A percentile compares a stretch with the other conserved stretches of the same genome.
Evolutionary conservation across 768 basidiomycete species (phyloP).

Genomic region (Hericium erinaceus): DNA sequence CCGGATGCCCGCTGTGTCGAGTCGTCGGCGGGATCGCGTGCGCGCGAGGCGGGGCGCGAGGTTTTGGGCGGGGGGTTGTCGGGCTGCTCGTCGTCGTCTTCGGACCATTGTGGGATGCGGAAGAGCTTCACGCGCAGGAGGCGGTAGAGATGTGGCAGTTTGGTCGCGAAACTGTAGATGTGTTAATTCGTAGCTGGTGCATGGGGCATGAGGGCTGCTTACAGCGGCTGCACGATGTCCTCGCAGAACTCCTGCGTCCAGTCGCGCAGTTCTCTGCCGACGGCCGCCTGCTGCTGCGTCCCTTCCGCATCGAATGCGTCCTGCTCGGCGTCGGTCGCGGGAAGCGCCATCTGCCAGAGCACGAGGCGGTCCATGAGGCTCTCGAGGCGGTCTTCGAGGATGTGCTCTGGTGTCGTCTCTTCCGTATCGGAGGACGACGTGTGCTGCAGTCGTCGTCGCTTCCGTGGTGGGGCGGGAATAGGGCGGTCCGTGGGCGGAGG

Average conservation of each 20-base stretch:
- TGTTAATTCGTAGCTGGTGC: neutral
- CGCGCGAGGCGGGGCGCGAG: neutral
- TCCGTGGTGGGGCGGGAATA: constrained; percentile 7
- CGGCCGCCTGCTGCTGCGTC: neutral
- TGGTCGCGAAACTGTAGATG: neutral
- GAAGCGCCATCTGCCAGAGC: constrained; percentile 56
- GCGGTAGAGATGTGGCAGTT: constrained; percentile 10
- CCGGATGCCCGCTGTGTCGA: constrained; percentile 35
- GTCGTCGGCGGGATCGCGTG: neutral
- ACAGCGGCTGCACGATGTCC: constrained; percentile 59
- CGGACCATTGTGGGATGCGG: constrained; percentile 10
- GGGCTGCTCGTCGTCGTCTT: neutral
- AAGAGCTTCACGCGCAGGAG: constrained; percentile 14
- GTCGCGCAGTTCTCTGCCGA: constrained; percentile 27
- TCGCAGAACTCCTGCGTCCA: constrained; percentile 72
- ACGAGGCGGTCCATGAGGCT: constrained; percentile 70
- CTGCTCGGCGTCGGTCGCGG: constrained; percentile 25
- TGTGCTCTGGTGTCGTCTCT: constrained; percentile 8
- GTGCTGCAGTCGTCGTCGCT: constrained; percentile 14
- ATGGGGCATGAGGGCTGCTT: constrained; percentile 13
- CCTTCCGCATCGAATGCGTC: neutral
- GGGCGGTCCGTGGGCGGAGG: constrained; percentile 16
- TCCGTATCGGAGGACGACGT: constrained; percentile 15
- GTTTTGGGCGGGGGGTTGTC: neutral
- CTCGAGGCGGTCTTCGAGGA: constrained; percentile 55